Percentiles rank a stretch among this genome's conserved stretches.
Conservation (phyloP, 306 rosid genomes). For the Cyclanthera cordifolia region DNA sequence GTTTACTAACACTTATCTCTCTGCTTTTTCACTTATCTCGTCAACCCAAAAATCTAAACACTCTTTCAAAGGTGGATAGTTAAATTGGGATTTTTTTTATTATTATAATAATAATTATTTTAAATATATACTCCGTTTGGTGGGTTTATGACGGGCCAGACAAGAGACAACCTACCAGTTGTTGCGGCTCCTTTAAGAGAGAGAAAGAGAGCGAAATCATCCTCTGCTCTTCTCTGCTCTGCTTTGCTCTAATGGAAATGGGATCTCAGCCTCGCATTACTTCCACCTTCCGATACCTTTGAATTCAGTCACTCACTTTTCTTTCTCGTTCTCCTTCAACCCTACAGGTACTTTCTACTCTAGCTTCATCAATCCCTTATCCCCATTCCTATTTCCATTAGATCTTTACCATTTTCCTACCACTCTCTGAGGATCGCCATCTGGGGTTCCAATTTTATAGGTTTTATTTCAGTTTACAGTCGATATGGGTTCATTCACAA, state of each 20-base stretch:
- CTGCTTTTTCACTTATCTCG: too few relatives aligned
- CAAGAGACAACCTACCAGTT: slow-evolving; percentile 92
- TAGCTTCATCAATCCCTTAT: slow-evolving; percentile 1
- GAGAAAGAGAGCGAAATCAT: slow-evolving; percentile 16
- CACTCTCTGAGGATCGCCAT: background rate
- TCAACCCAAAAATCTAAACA: too few relatives aligned
- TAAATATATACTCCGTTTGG: slow-evolving; percentile 61
- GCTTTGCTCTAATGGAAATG: slow-evolving; percentile 28
- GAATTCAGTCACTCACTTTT: slow-evolving; percentile 15
- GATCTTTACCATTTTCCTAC: slow-evolving; percentile 41
- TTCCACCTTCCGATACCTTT: slow-evolving; percentile 25
- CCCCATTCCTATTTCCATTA: slow-evolving; percentile 1
- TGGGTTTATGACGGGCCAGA: slow-evolving; percentile 59
- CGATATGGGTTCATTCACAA: background rate
- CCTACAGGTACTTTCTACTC: slow-evolving; percentile 31
- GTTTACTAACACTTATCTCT: too few relatives aligned
- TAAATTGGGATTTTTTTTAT: background rate
- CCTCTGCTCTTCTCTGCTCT: slow-evolving; percentile 3
- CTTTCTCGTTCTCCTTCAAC: slow-evolving; percentile 11
- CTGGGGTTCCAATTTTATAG: background rate
- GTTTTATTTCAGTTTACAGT: background rate
- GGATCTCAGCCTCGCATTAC: slow-evolving; percentile 42
- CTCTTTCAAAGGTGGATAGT: too few relatives aligned
- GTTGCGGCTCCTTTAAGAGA: slow-evolving; percentile 64
- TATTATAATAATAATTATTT: too few relatives aligned